These are phyloP conservation scores for Penicillium frequentans DNA, from an alignment of 2,329 filamentous ascomycete genomes.

Conservation along the genomic window DNA sequence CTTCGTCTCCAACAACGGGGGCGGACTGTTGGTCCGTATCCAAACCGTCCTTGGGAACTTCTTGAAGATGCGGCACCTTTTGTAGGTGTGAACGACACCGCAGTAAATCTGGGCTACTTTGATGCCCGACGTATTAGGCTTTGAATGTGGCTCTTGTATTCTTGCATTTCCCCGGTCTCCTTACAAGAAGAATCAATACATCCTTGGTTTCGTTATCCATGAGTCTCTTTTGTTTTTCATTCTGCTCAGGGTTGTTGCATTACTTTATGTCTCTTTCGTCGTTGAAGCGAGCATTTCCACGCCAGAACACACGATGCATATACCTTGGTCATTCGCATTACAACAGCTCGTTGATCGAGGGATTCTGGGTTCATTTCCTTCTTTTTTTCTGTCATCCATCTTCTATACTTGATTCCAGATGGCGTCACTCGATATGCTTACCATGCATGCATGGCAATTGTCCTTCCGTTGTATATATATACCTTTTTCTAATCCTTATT, in stretches of 20 bases:
- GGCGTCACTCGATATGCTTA: background rate
- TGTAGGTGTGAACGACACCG: slow-evolving; percentile 46
- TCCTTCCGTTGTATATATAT: background rate
- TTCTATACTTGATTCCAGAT: background rate
- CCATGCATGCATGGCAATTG: background rate
- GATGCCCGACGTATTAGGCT: slow-evolving; percentile 38
- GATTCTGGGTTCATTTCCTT: background rate
- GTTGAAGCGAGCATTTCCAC: background rate
- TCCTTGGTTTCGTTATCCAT: background rate
- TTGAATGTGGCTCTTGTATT: slow-evolving; percentile 7
- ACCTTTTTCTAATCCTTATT: background rate
- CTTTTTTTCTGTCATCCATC: background rate
- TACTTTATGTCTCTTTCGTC: background rate
- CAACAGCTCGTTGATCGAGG: background rate
- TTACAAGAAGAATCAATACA: background rate
- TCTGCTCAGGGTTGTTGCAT: background rate
- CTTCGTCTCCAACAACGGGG: slow-evolving; percentile 41
- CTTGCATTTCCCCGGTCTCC: background rate
- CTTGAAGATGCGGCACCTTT: slow-evolving; percentile 47
- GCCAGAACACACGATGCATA: background rate
- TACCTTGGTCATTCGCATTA: background rate
- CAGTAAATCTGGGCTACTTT: slow-evolving; percentile 44
- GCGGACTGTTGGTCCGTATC: slow-evolving; percentile 35
- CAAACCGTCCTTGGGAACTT: slow-evolving; percentile 45
- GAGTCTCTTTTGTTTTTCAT: background rate